Conservation (phyloP, 257 asterid species). For the Ehretia macrophylla region DNA sequence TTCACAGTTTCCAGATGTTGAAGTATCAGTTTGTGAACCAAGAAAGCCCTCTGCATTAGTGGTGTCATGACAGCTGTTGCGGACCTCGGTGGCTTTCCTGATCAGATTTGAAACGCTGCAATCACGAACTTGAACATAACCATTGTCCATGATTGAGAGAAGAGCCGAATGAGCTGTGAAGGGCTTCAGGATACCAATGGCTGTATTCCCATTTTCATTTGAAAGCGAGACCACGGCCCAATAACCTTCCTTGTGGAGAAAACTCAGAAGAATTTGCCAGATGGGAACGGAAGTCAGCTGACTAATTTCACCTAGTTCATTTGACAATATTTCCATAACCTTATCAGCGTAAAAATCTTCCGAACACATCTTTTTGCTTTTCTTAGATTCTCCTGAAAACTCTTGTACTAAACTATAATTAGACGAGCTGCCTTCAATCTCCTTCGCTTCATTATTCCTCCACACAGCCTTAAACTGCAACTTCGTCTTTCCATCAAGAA, state of each 20-base stretch:
- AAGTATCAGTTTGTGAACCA: slow-evolving; percentile 62
- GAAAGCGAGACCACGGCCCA: slow-evolving; percentile 60
- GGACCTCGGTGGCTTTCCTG: slow-evolving; percentile 10
- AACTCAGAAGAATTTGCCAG: slow-evolving; percentile 83
- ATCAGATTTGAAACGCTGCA: slow-evolving; percentile 16
- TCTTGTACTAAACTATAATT: slow-evolving; percentile 53
- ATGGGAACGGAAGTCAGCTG: slow-evolving; percentile 35
- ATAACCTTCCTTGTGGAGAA: slow-evolving; percentile 55
- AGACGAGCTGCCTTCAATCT: slow-evolving; percentile 26
- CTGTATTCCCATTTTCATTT: slow-evolving; percentile 39
- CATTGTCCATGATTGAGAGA: slow-evolving; percentile 35
- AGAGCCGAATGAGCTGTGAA: slow-evolving; percentile 60
- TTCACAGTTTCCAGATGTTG: slow-evolving; percentile 46
- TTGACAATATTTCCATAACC: slow-evolving; percentile 61
- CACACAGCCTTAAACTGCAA: slow-evolving; percentile 55
- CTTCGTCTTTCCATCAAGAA: slow-evolving; percentile 42
- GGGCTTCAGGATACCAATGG: slow-evolving; percentile 59
- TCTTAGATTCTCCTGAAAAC: slow-evolving; percentile 30
- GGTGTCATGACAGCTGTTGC: slow-evolving; percentile 20
- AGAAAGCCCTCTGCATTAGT: slow-evolving; percentile 27
- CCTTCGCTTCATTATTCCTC: slow-evolving; percentile 29
- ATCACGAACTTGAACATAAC: slow-evolving; percentile 16
- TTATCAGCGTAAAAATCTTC: slow-evolving; percentile 42
- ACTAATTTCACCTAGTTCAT: slow-evolving; percentile 37
- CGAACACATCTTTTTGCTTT: slow-evolving; percentile 28